Evolutionary conservation across 768 basidiomycete genomes (phyloP).

Genomic region (Basidioascus undulatus): DNA sequence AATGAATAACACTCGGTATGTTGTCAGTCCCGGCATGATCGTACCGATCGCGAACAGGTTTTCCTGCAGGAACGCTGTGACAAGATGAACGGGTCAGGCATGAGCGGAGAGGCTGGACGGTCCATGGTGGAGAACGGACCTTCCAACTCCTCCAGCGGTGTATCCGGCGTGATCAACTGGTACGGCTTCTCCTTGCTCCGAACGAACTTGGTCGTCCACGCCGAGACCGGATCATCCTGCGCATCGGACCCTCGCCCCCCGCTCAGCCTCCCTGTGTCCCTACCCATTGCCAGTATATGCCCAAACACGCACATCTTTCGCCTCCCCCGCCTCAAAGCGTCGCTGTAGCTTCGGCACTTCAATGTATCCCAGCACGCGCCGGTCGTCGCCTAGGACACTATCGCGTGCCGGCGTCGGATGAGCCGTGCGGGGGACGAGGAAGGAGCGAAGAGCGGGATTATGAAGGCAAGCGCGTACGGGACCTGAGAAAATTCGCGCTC

Average conservation of each 20-base stretch:
- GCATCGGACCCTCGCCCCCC: too few relatives aligned
- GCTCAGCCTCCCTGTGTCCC: too few relatives aligned
- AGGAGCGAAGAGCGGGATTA: neutral
- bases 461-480: constrained; percentile 28
- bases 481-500: constrained; percentile 86
- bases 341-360: constrained; percentile 50
- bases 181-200: constrained; percentile 38
- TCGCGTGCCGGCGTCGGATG: neutral
- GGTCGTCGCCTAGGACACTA: constrained; percentile 49
- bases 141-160: constrained; percentile 58
- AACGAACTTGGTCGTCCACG: constrained; percentile 51
- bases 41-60: constrained; percentile 56
- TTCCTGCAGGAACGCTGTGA: constrained; percentile 40
- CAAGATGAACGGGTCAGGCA: too few relatives aligned
- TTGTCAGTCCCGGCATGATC: constrained; percentile 6
- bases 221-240: constrained; percentile 43
- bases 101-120: too few relatives aligned
- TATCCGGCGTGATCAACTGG: constrained; percentile 53
- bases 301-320: too few relatives aligned
- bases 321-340: constrained; percentile 50
- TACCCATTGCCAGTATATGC: too few relatives aligned
- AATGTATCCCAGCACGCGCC: constrained; percentile 61
- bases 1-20: neutral
- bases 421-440: neutral
- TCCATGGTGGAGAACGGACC: too few relatives aligned